Evolutionary conservation across 2,329 filamentous ascomycete species (phyloP), one percentile per base, ranked within the genome.

Genomic region (Fusarium sterilihyphosum): DNA sequence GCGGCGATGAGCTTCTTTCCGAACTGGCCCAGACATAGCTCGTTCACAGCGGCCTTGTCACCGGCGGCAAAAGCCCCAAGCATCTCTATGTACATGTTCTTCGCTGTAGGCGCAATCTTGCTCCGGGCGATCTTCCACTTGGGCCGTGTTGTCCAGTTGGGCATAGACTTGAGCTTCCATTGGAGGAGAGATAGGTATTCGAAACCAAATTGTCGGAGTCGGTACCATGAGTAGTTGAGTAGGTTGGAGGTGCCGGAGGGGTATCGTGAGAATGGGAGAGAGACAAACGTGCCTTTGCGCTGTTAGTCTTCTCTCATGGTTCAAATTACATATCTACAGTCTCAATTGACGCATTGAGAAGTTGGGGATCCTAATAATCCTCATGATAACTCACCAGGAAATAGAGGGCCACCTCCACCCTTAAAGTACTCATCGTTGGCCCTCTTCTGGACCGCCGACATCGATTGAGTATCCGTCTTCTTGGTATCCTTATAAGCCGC

Each of bases 61-160:
- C 89, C 90, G 5, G 82, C 81, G 12, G 92, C 92, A 57, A 92
- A 87, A 9, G 88, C 88, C 66, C 86, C 85, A 75, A 90, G 89
- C 85, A 93, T 89, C 73, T 88, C 83, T 60, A 84, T 83, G 81
- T 94, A 91, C 77, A 93, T 83, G 26, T 84, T 86, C 76, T 88
- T 86, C 38, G 91, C 92, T 2, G 86, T 85, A 4, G 89, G 86
- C 14, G 85, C 80, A 53, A 89, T 83, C 60, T 81, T 78, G 29
- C 81, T 74, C 20, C 84, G 84, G 33, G 81, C 75, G 33, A 86
- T 78, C 77, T 86, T 84, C 78, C 86, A 86, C n/a, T 76, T 78
- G 18, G 86, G 85, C 26, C 81, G 82, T 38, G 80, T 81, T 60
- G 85, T 80, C 73, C 85, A 80, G 64, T 73, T 77, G 31, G 84